These are phyloP conservation scores for Neurospora africana DNA, from an alignment of 495 filamentous ascomycete species.

Conservation along the genomic window DNA sequence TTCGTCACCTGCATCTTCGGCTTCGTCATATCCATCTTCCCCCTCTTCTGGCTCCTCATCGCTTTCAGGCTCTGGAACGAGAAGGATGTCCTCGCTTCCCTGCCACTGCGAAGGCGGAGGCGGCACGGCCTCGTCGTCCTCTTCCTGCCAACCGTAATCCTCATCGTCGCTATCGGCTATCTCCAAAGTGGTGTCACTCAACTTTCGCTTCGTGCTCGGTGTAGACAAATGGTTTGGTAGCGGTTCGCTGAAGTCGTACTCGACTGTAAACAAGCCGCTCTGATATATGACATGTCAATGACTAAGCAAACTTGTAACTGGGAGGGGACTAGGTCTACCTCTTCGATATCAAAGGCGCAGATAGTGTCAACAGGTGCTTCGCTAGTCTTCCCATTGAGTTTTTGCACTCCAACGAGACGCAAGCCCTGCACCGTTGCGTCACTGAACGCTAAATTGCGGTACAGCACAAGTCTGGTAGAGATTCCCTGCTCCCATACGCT, in stretches of 20 bases:
- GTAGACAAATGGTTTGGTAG: constrained; percentile 19
- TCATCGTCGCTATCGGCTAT: constrained; percentile 42
- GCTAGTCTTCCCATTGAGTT: constrained; percentile 28
- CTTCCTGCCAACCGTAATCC: constrained; percentile 41
- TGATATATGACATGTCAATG: constrained; percentile 5
- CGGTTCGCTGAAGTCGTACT: constrained; percentile 14
- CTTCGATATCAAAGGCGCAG: constrained; percentile 29
- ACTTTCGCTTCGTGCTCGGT: constrained; percentile 32
- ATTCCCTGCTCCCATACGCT: constrained; percentile 63
- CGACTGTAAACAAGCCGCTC: constrained; percentile 17
- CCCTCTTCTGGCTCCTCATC: constrained; percentile 14
- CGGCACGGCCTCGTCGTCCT: constrained; percentile 35
- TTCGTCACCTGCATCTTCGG: neutral
- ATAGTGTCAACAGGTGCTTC: constrained; percentile 17
- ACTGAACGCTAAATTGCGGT: constrained; percentile 47
- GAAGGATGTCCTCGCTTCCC: constrained; percentile 40
- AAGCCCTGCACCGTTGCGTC: constrained; percentile 17
- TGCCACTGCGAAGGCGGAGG: constrained; percentile 41
- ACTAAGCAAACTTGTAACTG: constrained; percentile 10
- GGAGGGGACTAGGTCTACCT: constrained; percentile 19
- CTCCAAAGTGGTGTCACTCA: constrained; percentile 33
- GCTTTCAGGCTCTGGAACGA: constrained; percentile 20
- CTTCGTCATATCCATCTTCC: neutral
- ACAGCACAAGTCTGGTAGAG: constrained; percentile 56
- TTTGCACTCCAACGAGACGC: constrained; percentile 35